These are phyloP conservation scores for Mortierella sp. DNA, from an alignment of 371 early-diverging fungal species.

Conservation along the genomic window DNA sequence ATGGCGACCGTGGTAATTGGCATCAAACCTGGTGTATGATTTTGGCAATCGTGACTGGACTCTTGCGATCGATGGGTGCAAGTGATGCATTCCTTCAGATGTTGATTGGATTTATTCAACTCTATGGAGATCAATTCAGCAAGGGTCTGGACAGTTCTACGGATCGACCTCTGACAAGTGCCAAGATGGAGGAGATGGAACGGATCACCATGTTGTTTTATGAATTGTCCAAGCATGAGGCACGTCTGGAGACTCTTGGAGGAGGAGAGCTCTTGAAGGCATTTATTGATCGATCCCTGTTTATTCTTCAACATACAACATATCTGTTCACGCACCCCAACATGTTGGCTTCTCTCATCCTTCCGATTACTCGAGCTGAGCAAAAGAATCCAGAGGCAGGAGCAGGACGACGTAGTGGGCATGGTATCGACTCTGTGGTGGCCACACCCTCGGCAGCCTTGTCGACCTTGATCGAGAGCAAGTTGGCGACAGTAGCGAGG, in stretches of 20 bases:
- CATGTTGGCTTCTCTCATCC: constrained; percentile 30
- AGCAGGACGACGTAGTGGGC: neutral
- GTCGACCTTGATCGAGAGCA: constrained; percentile 40
- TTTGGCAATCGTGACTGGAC: constrained; percentile 40
- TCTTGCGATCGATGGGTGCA: constrained; percentile 36
- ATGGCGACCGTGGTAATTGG: constrained; percentile 52
- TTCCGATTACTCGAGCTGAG: constrained; percentile 34
- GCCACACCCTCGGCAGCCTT: constrained; percentile 1
- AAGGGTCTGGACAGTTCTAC: constrained; percentile 49
- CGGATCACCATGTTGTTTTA: constrained; percentile 52
- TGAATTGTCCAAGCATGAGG: constrained; percentile 47
- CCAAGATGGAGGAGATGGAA: constrained; percentile 53
- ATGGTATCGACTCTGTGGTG: neutral
- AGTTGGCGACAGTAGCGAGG: constrained; percentile 44
- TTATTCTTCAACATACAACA: constrained; percentile 43
- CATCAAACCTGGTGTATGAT: constrained; percentile 53
- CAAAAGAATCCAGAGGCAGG: constrained; percentile 38
- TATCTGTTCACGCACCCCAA: constrained; percentile 47
- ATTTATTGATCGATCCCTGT: constrained; percentile 44
- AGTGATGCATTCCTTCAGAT: constrained; percentile 44
- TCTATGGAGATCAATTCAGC: constrained; percentile 47
- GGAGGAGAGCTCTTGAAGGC: constrained; percentile 37
- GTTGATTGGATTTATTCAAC: constrained; percentile 44
- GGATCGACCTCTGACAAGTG: constrained; percentile 41
- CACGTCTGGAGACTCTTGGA: constrained; percentile 28